Evolutionary conservation across 768 basidiomycete genomes (phyloP).

Genomic region (Rhodosporidiobolus odoratus): DNA sequence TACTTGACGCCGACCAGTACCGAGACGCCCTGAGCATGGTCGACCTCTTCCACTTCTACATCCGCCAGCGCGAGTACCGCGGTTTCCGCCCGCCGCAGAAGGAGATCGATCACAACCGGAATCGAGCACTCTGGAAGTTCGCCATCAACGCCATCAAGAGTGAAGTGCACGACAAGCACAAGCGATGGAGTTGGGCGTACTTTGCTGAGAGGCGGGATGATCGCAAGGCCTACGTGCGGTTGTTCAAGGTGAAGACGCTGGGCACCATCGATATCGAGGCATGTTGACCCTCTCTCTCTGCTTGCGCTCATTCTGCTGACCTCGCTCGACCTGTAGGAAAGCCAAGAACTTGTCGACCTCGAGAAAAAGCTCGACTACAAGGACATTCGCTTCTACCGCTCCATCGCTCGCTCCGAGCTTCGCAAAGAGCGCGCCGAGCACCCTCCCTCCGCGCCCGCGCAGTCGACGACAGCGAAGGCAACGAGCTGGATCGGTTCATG

Average conservation of each 20-base stretch:
- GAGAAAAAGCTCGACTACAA: slow-evolving; percentile 84
- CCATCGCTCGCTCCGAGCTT: slow-evolving; percentile 79
- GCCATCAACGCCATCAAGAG: slow-evolving; percentile 72
- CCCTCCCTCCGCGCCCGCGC: slow-evolving; percentile 62
- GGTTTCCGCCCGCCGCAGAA: slow-evolving; percentile 67
- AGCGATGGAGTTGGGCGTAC: slow-evolving; percentile 87
- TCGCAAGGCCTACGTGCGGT: slow-evolving; percentile 70
- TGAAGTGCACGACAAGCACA: slow-evolving; percentile 73
- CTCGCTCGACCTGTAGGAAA: slow-evolving; percentile 10
- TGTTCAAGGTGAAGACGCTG: slow-evolving; percentile 69
- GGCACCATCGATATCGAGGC: slow-evolving; percentile 58
- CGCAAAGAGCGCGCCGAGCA: slow-evolving; percentile 77
- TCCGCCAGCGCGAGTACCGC: slow-evolving; percentile 72
- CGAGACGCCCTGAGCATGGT: slow-evolving; percentile 83
- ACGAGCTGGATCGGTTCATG: slow-evolving; percentile 60
- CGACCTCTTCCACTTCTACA: slow-evolving; percentile 95
- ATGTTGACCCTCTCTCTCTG: not conserved
- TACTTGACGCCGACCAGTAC: slow-evolving; percentile 89
- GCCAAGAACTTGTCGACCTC: slow-evolving; percentile 54
- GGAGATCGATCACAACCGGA: slow-evolving; percentile 58
- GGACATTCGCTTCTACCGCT: slow-evolving; percentile 94
- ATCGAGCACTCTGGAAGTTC: slow-evolving; percentile 67
- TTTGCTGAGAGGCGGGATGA: slow-evolving; percentile 84
- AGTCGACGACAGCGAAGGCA: slow-evolving; percentile 44
- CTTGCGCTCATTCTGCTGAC: slow-evolving; percentile 41